These are phyloP conservation scores for Picea glauca DNA, from an alignment of 75 land plant species.

Conservation along the genomic window DNA sequence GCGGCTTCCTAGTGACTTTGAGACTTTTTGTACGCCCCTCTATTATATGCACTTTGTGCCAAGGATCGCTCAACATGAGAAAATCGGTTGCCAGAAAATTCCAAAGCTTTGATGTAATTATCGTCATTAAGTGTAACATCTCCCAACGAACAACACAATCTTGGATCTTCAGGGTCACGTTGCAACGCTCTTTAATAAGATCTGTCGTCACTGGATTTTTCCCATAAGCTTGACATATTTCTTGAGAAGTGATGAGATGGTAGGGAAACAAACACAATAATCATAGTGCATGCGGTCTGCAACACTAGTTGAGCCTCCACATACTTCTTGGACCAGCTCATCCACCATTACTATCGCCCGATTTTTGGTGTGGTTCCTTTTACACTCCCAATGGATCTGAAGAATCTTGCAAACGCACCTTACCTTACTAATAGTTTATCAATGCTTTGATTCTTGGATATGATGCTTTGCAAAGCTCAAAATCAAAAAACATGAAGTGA, in stretches of 20 bases:
- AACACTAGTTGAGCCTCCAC: conserved; percentile 30
- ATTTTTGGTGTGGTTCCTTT: conserved; percentile 74
- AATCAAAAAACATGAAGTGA: too few relatives aligned
- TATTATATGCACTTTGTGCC: conserved; percentile 81
- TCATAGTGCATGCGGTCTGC: conserved; percentile 55
- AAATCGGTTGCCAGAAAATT: conserved; percentile 77
- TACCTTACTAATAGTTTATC: conserved; percentile 26
- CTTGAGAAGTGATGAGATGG: conserved; percentile 77
- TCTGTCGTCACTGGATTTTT: conserved; percentile 87
- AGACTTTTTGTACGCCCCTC: conserved; percentile 69
- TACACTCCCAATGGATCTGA: conserved; percentile 84
- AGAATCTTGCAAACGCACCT: conserved; percentile 60
- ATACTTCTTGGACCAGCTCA: conserved; percentile 49
- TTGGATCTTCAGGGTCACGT: conserved; percentile 71
- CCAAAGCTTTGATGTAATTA: conserved; percentile 77
- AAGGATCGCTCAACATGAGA: conserved; percentile 87
- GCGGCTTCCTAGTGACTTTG: conserved; percentile 86
- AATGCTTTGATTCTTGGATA: too few relatives aligned
- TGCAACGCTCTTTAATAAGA: conserved; percentile 69
- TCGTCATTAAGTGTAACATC: conserved; percentile 82
- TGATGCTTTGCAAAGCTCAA: too few relatives aligned
- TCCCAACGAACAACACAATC: conserved; percentile 93
- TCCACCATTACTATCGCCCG: conserved; percentile 90
- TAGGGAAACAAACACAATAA: conserved; percentile 62
- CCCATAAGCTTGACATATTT: conserved; percentile 34